Evolutionary conservation across 108 stramenopile genomes (phyloP), one percentile per base, ranked within the genome.

Genomic region (Conticribra guillardii): DNA sequence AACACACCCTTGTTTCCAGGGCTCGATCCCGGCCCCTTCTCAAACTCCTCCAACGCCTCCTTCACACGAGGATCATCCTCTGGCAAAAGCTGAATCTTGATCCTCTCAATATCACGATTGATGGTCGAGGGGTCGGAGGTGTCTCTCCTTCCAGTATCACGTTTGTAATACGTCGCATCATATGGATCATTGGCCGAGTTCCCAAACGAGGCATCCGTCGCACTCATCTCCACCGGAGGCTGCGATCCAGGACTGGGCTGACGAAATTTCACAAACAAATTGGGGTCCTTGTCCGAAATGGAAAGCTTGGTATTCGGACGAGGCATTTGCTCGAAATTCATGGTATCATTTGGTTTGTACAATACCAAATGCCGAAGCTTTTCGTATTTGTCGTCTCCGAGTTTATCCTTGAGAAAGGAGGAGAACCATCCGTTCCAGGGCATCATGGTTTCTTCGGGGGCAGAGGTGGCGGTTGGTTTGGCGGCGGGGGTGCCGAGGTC

Each of bases 361-460:
- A 83, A 76, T 16, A 90, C 58, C 22, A 70, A 54, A 33, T 86
- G 47, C 4, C 82, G 72, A 14, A 87, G 48, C 16, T 75, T 67
- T 33, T 83, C 61, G 73, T 79, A 90, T 9, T 62, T 74, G 15
- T 84, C 79, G 24, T 78, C 71, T 3, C 85, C 84, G 62, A 95
- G 60, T 45, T 84, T 88, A 44, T 88, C 85, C 32, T 71, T 56
- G 33, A 92, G 66, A 53, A 85, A 69, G 48, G 82, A 82, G 30
- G 80, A 67, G 70, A 92, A 63, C 91, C 91, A 95, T 32, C 91
- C 91, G 55, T 79, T 83, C 94, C 94, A 95, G 17, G 94, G 94
- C 88, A 91, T 88, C 88, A 89, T 82, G 67, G 89, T 80, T 31
- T 75, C 72, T 52, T 84, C 85, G 18, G 88, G 48, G 15, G 63